Evolutionary conservation across 1,139 yeast genomes (phyloP).

Genomic region (Candida neerlandica): DNA sequence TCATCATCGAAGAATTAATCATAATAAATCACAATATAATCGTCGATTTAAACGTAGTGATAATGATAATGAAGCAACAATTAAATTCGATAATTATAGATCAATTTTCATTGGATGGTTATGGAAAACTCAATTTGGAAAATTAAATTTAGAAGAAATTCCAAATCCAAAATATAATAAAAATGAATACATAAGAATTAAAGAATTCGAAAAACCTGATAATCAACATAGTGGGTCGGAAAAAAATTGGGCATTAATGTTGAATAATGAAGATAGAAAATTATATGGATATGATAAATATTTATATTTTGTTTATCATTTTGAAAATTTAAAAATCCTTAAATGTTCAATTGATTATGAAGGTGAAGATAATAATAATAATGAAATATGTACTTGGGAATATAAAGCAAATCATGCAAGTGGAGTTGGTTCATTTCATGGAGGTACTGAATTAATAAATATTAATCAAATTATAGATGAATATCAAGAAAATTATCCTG

Average conservation of each 20-base stretch:
- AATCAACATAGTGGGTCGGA: constrained; percentile 21
- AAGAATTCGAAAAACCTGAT: constrained; percentile 27
- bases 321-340: constrained; percentile 29
- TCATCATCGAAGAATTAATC: constrained; percentile 24
- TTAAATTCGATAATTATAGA: constrained; percentile 23
- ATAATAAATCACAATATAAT: constrained; percentile 9
- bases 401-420: constrained; percentile 25
- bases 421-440: constrained; percentile 34
- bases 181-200: constrained; percentile 23
- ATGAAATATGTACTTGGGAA: constrained; percentile 25
- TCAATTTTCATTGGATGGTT: constrained; percentile 43
- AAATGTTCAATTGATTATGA: constrained; percentile 29
- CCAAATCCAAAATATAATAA: constrained; percentile 20
- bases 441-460: constrained; percentile 34
- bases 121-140: constrained; percentile 38
- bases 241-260: constrained; percentile 38
- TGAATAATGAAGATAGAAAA: constrained; percentile 21
- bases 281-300: constrained; percentile 25
- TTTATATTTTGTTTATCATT: constrained; percentile 30
- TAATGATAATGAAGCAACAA: constrained; percentile 11
- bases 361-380: too few species aligned
- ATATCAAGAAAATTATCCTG: neutral
- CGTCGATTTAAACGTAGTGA: too few species aligned
- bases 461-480: constrained; percentile 19
- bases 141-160: constrained; percentile 26